phyloP scores from a whole-genome alignment of 306 rosid genomes.

The Vigna radiata region DNA sequence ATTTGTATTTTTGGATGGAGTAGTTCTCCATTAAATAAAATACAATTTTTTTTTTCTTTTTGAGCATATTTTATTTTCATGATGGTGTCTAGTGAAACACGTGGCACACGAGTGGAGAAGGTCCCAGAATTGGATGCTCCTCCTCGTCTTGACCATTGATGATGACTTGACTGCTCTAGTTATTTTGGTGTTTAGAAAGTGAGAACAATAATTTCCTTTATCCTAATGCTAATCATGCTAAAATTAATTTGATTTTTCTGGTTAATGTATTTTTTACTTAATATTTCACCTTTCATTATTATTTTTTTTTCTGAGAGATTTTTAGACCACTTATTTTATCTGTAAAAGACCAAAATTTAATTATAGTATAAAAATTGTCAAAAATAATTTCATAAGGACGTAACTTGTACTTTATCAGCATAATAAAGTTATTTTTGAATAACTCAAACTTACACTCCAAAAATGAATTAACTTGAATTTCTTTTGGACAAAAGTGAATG shows the following conservation, averaged over 20 bases:
- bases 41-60: neutral
- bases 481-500: too few relatives aligned
- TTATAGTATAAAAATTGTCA: too few relatives aligned
- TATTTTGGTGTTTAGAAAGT: constrained; percentile 25
- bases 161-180: constrained; percentile 27
- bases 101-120: neutral
- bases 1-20: neutral
- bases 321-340: too few relatives aligned
- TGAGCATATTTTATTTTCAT: neutral
- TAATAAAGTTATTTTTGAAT: too few relatives aligned
- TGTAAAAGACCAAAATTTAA: too few relatives aligned
- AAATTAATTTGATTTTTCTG: neutral
- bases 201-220: neutral
- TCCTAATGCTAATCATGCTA: neutral
- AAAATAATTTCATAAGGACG: too few relatives aligned
- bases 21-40: neutral
- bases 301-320: too few relatives aligned
- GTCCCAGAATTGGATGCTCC: neutral
- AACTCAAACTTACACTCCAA: too few relatives aligned
- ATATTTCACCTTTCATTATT: too few relatives aligned
- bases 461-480: too few relatives aligned
- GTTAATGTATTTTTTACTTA: neutral
- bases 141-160: neutral
- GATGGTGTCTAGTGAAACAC: neutral
- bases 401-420: too few relatives aligned